These are phyloP conservation scores for Vitis hybrid DNA, from an alignment of 177 flowering plant species.

Conservation along the genomic window DNA sequence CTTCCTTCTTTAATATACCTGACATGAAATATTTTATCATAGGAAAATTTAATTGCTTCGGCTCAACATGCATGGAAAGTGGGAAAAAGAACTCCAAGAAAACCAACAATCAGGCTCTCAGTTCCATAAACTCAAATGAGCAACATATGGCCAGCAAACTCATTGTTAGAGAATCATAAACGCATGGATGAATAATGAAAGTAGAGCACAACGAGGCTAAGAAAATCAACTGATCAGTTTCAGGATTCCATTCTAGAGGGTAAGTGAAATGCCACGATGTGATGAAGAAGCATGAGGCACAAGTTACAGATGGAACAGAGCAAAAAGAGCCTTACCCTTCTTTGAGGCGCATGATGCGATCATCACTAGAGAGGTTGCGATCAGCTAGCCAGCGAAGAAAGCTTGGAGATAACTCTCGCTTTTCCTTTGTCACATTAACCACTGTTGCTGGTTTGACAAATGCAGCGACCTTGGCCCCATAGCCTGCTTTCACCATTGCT, in stretches of 20 bases:
- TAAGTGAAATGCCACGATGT: too few relatives aligned
- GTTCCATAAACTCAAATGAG: too few relatives aligned
- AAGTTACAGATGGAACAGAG: not conserved
- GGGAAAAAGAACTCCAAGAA: not conserved
- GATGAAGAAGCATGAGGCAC: not conserved
- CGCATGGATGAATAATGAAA: too few relatives aligned
- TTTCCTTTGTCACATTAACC: conserved; percentile 61
- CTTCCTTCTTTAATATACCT: conserved; percentile 93
- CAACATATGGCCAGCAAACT: not conserved
- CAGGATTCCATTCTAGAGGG: not conserved
- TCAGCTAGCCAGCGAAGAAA: conserved; percentile 79
- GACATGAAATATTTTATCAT: conserved; percentile 10
- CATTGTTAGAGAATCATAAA: not conserved
- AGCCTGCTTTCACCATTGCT: conserved; percentile 92
- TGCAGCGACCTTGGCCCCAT: conserved; percentile 90
- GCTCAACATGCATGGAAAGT: not conserved
- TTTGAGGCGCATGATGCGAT: conserved; percentile 80
- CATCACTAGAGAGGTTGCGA: conserved; percentile 83
- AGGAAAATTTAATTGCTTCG: not conserved
- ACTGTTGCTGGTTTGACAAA: conserved; percentile 76
- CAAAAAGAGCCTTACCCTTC: conserved; percentile 67
- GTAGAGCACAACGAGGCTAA: not conserved
- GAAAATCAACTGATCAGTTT: not conserved
- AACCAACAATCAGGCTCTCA: too few relatives aligned
- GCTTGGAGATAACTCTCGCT: conserved; percentile 63